Base-by-base conservation (phyloP, 192 early-diverging fungal genomes). In the Coemansia sp. region DNA sequence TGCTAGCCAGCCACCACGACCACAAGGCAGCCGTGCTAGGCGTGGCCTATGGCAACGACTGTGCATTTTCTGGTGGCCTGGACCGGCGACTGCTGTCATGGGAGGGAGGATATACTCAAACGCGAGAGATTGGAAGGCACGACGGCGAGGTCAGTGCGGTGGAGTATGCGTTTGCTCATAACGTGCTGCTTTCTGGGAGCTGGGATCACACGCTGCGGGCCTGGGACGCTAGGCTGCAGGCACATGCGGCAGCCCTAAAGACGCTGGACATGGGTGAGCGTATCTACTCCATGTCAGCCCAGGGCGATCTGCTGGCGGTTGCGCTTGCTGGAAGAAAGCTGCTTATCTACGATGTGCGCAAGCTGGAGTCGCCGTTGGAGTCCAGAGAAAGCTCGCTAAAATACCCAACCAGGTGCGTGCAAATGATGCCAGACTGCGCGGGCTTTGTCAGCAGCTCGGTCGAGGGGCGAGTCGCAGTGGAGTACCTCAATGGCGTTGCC, bases 391-490 rank as follows among this genome's bases (percentile, higher is more conserved):
- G 89, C 65, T 89, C 92, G 8, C 78, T 97, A 36, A 97, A 97
- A 69, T 95, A 90, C 71, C 96, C 97, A 89, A 95, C 95, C 0
- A 75, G 95, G 53, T 88, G 87, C 49, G 88, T 99, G 0, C 71
- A 86, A 38, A 91, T 93, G 43, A 94, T 96, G 93, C 94, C 95
- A n/a, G 89, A 90, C 70, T 90, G 93, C 46, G 75, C 89, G 76
- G 97, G 97, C 16, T 97, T 95, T 88, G 96, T 91, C 3, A 89
- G 88, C 55, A 87, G 89, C 68, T 98, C 95, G 8, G 96, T 97
- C 62, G 97, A 99, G 81, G 97, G 97, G 5, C 89, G 97, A 15
- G 90, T 98, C 20, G 92, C 94, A 2, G 92, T 99, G 24, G 96
- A 99, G 71, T 96, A 91, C 66, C 94, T 99, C 74, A 90, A 93